Evolutionary conservation across 1,139 yeast species (phyloP), one percentile per base, ranked within the genome.

Genomic region (Geotrichum citri-aurantii): DNA sequence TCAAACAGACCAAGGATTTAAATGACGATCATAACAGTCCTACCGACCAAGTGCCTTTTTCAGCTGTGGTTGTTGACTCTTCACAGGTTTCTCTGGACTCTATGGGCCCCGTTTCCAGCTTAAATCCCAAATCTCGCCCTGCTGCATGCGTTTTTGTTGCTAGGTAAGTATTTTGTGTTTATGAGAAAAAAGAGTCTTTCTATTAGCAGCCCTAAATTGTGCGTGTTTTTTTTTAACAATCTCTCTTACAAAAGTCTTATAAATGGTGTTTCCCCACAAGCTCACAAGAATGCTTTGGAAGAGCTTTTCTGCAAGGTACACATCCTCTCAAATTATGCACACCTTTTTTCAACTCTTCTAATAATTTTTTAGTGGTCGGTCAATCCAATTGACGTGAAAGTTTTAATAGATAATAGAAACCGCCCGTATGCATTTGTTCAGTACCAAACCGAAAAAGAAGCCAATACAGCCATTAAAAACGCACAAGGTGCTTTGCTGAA

Each of bases 341-440:
- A n/a, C n/a, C 21, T 14, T 23, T 26, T 21, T 29, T 50, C 48
- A 40, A 11, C 11, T 1, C 19, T 12, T 11, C 54, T 50, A 26
- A 50, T 48, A 23, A 7, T 29, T n/a, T 50, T 59, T 59, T 58
- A 61, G 59, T 77, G 73, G 58, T 81, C 81, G 62, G 69, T 73
- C 59, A 33, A 44, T 29, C 54, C 54, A 5, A 57, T 54, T 31
- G 59, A 57, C 21, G 96, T 89, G n/a, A 91, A 92, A 68, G 96
- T 91, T 2, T 79, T 91, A 62, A 78, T 97, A 57, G 97, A 92
- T 73, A 82, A 86, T 21, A 77, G 83, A 37, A 87, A 88, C 69
- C 79, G 97, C 49, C 98, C 98, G 0, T 92, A 92, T 71, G 97
- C 97, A 0, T 92, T 92, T 78, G 97, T 91, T 50, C 97, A 92